Evolutionary conservation across 495 filamentous ascomycete species (phyloP).

Genomic region (Saxophila tyrrhenica): DNA sequence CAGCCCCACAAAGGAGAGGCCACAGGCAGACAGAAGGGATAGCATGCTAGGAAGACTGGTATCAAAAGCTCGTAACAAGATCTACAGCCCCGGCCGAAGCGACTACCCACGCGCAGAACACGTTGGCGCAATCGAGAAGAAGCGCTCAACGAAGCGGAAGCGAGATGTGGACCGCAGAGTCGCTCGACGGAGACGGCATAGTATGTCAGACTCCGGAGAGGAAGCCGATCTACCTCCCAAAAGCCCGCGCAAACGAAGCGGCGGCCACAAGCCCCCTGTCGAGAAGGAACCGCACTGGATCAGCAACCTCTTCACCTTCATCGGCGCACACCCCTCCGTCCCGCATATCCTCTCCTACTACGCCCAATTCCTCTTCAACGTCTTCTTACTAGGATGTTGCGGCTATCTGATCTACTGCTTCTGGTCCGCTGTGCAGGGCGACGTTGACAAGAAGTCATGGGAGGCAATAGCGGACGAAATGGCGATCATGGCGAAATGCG

Average conservation of each 20-base stretch:
- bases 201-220: slow-evolving; percentile 39
- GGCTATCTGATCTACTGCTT: slow-evolving; percentile 63
- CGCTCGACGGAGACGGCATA: slow-evolving; percentile 9
- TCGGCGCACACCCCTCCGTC: slow-evolving; percentile 73
- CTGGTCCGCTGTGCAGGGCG: slow-evolving; percentile 57
- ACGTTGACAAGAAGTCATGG: slow-evolving; percentile 61
- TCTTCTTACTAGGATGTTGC: slow-evolving; percentile 52
- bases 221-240: slow-evolving; percentile 16
- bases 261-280: slow-evolving; percentile 7
- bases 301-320: slow-evolving; percentile 48
- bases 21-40: slow-evolving; percentile 21
- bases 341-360: slow-evolving; percentile 79
- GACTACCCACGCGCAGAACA: slow-evolving; percentile 46
- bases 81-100: slow-evolving; percentile 41
- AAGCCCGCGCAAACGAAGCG: slow-evolving; percentile 22
- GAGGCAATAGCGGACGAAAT: slow-evolving; percentile 52
- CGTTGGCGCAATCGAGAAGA: slow-evolving; percentile 39
- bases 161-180: slow-evolving; percentile 34
- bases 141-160: slow-evolving; percentile 42
- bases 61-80: slow-evolving; percentile 24
- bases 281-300: slow-evolving; percentile 28
- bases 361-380: slow-evolving; percentile 68
- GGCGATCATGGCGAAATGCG: slow-evolving; percentile 60
- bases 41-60: slow-evolving; percentile 38
- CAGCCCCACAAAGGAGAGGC: slow-evolving; percentile 13